Percentiles rank a stretch among this genome's conserved stretches.
Conservation (phyloP, 768 basidiomycete species). For the Lentinula sp. region DNA sequence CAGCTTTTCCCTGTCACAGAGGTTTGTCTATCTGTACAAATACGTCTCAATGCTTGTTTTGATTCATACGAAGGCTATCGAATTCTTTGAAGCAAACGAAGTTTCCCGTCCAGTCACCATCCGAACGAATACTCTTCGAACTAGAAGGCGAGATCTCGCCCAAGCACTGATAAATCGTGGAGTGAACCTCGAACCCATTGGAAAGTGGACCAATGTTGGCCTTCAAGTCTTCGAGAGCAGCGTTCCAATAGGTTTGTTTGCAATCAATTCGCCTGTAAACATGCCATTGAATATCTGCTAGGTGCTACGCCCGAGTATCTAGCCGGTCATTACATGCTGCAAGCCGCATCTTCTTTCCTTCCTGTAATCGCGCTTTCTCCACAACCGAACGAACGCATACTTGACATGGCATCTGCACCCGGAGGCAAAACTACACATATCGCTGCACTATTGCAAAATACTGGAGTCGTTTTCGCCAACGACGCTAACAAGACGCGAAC, state of each 20-base stretch:
- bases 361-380: constrained; percentile 95
- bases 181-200: constrained; percentile 96
- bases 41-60: background rate
- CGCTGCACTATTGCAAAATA: constrained; percentile 94
- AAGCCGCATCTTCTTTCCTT: constrained; percentile 98
- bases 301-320: constrained; percentile 98
- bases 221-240: constrained; percentile 97
- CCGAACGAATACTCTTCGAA: constrained; percentile 93
- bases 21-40: constrained; percentile 37
- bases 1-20: constrained; percentile 89
- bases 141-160: constrained; percentile 88
- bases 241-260: constrained; percentile 75
- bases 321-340: constrained; percentile 99
- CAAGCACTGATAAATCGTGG: constrained; percentile 93
- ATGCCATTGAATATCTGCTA: constrained; percentile 16
- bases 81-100: constrained; percentile 98
- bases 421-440: constrained; percentile 99
- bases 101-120: constrained; percentile 95
- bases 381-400: constrained; percentile 86
- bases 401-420: constrained; percentile 98
- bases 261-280: background rate
- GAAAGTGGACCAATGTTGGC: constrained; percentile 99
- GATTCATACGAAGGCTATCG: constrained; percentile 63
- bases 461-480: constrained; percentile 96
- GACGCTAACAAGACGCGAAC: constrained; percentile 92